These are phyloP conservation scores for Metarhizium rileyi DNA, from an alignment of 2,329 filamentous ascomycete species.

Conservation along the genomic window DNA sequence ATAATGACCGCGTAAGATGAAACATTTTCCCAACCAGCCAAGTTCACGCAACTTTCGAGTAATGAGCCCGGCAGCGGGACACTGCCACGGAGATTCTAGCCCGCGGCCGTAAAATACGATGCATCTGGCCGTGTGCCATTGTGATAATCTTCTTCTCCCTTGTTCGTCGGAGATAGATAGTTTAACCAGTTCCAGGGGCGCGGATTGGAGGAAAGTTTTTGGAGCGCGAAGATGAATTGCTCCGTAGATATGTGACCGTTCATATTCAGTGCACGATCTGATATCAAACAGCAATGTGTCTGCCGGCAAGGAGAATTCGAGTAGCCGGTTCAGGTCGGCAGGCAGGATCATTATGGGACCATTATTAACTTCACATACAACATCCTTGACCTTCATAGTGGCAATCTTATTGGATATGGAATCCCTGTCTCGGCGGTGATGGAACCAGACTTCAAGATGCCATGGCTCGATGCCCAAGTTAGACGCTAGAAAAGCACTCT, in stretches of 20 bases:
- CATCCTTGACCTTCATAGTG: conserved; percentile 31
- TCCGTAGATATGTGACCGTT: conserved; percentile 40
- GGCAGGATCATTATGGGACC: conserved; percentile 40
- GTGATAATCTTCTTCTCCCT: conserved; percentile 35
- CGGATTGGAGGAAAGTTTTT: conserved; percentile 35
- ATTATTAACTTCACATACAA: conserved; percentile 17
- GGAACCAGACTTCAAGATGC: conserved; percentile 47
- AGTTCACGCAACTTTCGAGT: conserved; percentile 33
- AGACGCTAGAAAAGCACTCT: conserved; percentile 44
- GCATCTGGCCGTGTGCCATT: conserved; percentile 36
- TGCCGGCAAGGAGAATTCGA: conserved; percentile 38
- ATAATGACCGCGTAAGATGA: conserved; percentile 47
- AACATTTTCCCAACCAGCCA: conserved; percentile 41
- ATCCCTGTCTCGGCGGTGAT: conserved; percentile 41
- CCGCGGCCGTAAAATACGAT: conserved; percentile 44
- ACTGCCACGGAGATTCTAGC: conserved; percentile 40
- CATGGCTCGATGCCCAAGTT: conserved; percentile 41
- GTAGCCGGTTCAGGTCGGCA: conserved; percentile 37
- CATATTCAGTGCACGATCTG: conserved; percentile 35
- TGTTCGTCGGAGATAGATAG: conserved; percentile 38
- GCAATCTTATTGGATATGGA: conserved; percentile 34
- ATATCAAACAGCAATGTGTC: conserved; percentile 41
- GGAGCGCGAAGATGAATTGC: conserved; percentile 44
- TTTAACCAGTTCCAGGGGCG: conserved; percentile 41
- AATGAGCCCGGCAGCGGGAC: conserved; percentile 36